Conservation (phyloP, 2,329 filamentous ascomycete species). For the Trichoderma simmonsii region DNA sequence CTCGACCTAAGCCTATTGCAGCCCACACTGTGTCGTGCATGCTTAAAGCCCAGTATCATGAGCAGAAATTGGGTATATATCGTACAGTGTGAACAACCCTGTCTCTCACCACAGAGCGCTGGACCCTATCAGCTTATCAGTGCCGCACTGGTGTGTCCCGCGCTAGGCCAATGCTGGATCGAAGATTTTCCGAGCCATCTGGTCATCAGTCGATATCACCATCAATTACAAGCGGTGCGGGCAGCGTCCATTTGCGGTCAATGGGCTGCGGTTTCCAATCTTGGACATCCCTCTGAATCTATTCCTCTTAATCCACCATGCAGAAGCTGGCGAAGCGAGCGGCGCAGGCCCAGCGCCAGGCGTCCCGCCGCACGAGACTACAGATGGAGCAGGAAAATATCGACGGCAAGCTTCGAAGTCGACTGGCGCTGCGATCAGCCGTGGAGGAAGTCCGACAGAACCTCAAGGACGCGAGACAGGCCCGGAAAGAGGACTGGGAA, state of each 20-base stretch:
- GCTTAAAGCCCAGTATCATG: neutral
- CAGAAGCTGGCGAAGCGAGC: slow-evolving; percentile 68
- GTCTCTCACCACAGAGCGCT: neutral
- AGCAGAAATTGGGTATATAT: too few relatives aligned
- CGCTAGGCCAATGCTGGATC: slow-evolving; percentile 4
- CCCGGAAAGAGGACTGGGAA: slow-evolving; percentile 72
- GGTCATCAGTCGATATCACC: slow-evolving; percentile 6
- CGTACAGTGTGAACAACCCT: neutral
- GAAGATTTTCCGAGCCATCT: slow-evolving; percentile 17
- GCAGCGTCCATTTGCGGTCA: slow-evolving; percentile 14
- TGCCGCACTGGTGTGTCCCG: neutral
- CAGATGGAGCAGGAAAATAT: slow-evolving; percentile 31
- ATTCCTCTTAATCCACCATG: slow-evolving; percentile 45
- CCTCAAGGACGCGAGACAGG: slow-evolving; percentile 42
- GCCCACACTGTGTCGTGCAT: neutral
- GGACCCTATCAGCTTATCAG: slow-evolving; percentile 8
- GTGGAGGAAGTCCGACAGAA: slow-evolving; percentile 35
- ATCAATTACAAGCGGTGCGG: neutral
- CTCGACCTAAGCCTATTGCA: neutral
- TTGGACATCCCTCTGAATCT: neutral
- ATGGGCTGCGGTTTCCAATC: slow-evolving; percentile 8
- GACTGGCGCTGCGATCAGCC: slow-evolving; percentile 31
- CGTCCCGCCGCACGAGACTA: slow-evolving; percentile 46
- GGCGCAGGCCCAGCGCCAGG: slow-evolving; percentile 63
- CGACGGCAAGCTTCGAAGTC: slow-evolving; percentile 31